These are phyloP conservation scores for Stenocarpella maydis DNA, from an alignment of 2,329 filamentous ascomycete genomes.

Conservation along the genomic window DNA sequence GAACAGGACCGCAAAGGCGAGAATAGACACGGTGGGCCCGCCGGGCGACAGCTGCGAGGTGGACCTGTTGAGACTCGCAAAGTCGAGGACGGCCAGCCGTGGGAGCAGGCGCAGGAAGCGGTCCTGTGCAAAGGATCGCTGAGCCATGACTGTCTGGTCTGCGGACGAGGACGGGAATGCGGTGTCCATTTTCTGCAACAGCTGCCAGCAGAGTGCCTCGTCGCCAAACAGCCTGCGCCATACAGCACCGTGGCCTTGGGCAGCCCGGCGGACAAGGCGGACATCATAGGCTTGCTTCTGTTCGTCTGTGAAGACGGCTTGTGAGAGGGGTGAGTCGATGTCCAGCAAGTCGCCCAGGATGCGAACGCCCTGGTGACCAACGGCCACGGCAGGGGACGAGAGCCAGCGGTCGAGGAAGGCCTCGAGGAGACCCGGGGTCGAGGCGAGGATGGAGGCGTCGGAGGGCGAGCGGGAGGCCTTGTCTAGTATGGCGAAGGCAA, in stretches of 20 bases:
- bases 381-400: constrained; percentile 59
- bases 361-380: constrained; percentile 61
- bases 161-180: constrained; percentile 31
- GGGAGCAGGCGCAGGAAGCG: constrained; percentile 61
- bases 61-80: constrained; percentile 50
- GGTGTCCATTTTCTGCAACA: constrained; percentile 28
- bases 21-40: constrained; percentile 43
- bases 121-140: constrained; percentile 60
- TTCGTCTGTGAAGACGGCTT: constrained; percentile 39
- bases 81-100: constrained; percentile 57
- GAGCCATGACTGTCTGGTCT: constrained; percentile 44
- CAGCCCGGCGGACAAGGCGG: constrained; percentile 44
- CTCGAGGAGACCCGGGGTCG: constrained; percentile 57
- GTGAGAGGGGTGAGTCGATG: constrained; percentile 57
- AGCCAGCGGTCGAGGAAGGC: constrained; percentile 63
- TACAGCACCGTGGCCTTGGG: constrained; percentile 59
- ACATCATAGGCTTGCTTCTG: constrained; percentile 31
- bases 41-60: constrained; percentile 41
- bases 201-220: constrained; percentile 45
- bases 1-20: constrained; percentile 59
- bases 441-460: constrained; percentile 60
- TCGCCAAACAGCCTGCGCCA: constrained; percentile 61
- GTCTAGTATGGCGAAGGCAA: constrained; percentile 63
- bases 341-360: constrained; percentile 64
- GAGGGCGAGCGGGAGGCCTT: constrained; percentile 60